Conservation (phyloP, 177 flowering plant species). For the Telopea speciosissima region DNA sequence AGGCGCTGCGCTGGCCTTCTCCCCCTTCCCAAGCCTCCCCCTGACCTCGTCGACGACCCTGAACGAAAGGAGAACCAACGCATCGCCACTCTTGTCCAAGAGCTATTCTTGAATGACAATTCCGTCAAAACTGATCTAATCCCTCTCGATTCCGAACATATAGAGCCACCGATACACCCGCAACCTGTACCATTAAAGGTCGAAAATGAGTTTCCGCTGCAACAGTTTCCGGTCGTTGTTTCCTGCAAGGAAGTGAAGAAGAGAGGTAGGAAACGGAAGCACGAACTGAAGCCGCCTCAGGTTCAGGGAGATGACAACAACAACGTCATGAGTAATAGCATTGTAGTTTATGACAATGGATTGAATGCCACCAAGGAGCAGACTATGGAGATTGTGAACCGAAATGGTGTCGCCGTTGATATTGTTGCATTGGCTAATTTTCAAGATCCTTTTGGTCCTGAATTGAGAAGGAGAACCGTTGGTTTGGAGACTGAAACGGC, state of each 20-base stretch:
- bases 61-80: slow-evolving; percentile 36
- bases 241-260: slow-evolving; percentile 10
- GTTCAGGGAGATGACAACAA: not conserved
- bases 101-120: slow-evolving; percentile 30
- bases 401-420: slow-evolving; percentile 43
- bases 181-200: not conserved
- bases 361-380: slow-evolving; percentile 10
- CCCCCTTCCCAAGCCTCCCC: slow-evolving; percentile 12
- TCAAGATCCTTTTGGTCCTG: slow-evolving; percentile 45
- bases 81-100: slow-evolving; percentile 37
- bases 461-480: slow-evolving; percentile 48
- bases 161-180: not conserved
- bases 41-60: slow-evolving; percentile 21
- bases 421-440: slow-evolving; percentile 34
- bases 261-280: slow-evolving; percentile 25
- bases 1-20: slow-evolving; percentile 18
- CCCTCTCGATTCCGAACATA: not conserved
- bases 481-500: slow-evolving; percentile 45
- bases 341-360: not conserved
- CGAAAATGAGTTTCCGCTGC: not conserved
- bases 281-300: slow-evolving; percentile 4
- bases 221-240: slow-evolving; percentile 10
- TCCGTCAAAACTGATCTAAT: slow-evolving; percentile 8
- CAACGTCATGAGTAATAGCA: not conserved
- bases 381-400: slow-evolving; percentile 33